Evolutionary conservation across 208 protist genomes (phyloP).

Genomic region (Porcisia hertigi): DNA sequence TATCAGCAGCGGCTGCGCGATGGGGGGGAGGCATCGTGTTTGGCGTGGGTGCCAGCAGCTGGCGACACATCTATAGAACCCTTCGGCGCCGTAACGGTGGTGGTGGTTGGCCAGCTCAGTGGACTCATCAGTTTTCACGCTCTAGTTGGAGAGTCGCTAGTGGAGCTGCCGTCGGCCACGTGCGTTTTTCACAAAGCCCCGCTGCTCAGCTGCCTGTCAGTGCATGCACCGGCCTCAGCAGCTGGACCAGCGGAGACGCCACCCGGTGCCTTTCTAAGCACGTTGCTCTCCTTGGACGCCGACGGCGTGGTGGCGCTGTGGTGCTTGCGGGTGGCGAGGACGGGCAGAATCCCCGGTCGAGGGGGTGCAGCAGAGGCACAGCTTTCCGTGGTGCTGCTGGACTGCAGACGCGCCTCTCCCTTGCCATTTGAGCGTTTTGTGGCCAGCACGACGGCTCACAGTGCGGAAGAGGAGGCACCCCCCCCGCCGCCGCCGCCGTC

Average conservation of each 20-base stretch:
- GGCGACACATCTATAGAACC: not conserved
- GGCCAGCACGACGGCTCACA: not conserved
- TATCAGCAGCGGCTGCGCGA: conserved; percentile 45
- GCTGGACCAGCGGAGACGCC: not conserved
- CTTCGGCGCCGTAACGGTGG: not conserved
- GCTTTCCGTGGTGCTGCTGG: conserved; percentile 14
- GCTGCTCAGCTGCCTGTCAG: conserved; percentile 25
- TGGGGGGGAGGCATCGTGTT: conserved; percentile 34
- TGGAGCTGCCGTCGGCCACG: conserved; percentile 28
- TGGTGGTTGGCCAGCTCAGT: conserved; percentile 35
- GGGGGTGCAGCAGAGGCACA: not conserved
- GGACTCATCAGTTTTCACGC: conserved; percentile 34
- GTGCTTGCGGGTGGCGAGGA: conserved; percentile 4
- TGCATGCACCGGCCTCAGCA: conserved; percentile 8
- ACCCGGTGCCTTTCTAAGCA: not conserved
- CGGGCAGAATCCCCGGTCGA: not conserved
- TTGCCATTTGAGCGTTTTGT: not conserved
- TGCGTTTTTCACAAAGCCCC: conserved; percentile 34
- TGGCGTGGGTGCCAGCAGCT: conserved; percentile 21
- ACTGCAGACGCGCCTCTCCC: conserved; percentile 20
- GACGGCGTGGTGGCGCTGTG: conserved; percentile 40
- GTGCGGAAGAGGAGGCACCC: not conserved
- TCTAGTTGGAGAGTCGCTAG: conserved; percentile 30
- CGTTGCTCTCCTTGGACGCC: conserved; percentile 33
- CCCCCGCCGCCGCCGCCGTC: not conserved